phyloP scores from a whole-genome alignment of 768 basidiomycete species.

The Xerocomus spinulosus region DNA sequence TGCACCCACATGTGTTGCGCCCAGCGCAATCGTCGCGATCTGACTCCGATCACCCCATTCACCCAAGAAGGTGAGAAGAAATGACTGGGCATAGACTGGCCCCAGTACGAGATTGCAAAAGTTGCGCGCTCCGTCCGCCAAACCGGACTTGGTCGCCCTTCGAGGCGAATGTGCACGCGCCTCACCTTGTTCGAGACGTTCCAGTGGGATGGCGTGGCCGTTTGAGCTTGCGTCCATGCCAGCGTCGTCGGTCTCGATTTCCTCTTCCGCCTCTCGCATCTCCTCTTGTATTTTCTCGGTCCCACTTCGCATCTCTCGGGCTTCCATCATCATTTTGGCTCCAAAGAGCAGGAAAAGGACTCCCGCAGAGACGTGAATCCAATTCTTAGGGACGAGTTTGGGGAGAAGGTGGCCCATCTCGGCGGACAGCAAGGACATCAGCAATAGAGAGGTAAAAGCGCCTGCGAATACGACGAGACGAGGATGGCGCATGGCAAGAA shows the following conservation, averaged over 20 bases:
- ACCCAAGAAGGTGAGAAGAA: constrained; percentile 93
- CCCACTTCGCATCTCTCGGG: constrained; percentile 69
- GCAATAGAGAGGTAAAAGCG: constrained; percentile 78
- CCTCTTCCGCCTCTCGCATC: constrained; percentile 93
- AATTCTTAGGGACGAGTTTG: constrained; percentile 65
- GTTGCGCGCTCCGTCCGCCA: constrained; percentile 69
- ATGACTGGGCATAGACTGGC: constrained; percentile 93
- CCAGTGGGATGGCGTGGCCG: constrained; percentile 55
- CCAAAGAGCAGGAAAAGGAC: constrained; percentile 90
- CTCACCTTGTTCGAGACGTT: constrained; percentile 71
- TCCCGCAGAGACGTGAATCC: constrained; percentile 71
- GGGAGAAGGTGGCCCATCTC: constrained; percentile 90
- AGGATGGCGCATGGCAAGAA: constrained; percentile 90
- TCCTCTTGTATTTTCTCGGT: constrained; percentile 86
- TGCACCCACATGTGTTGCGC: constrained; percentile 81
- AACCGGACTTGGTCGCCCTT: constrained; percentile 18
- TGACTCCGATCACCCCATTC: constrained; percentile 99
- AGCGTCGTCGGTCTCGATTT: constrained; percentile 80
- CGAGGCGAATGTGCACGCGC: constrained; percentile 8
- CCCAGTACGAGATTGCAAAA: constrained; percentile 79
- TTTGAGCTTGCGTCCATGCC: constrained; percentile 32
- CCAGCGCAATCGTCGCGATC: constrained; percentile 93
- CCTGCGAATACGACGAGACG: constrained; percentile 82
- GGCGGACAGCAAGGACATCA: constrained; percentile 94
- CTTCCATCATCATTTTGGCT: constrained; percentile 84